phyloP scores from a whole-genome alignment of 495 filamentous ascomycete genomes.

The Neurospora sp. region DNA sequence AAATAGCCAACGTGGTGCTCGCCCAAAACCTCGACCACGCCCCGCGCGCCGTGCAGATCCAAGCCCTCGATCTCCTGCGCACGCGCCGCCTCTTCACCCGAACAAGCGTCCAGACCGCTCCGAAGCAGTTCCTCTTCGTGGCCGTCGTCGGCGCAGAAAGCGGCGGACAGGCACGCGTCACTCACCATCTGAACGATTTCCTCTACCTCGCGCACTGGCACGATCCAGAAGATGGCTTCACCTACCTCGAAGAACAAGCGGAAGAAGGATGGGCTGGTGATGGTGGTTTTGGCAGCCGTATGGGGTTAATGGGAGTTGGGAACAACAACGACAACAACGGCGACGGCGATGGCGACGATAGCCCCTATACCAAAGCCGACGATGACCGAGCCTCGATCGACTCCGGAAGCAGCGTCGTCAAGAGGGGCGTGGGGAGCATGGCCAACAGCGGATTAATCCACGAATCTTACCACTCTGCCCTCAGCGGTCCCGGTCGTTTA shows the following conservation, averaged over 20 bases:
- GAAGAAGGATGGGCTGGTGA: slow-evolving; percentile 9
- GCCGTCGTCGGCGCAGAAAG: slow-evolving; percentile 48
- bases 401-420: slow-evolving; percentile 25
- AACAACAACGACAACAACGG: slow-evolving; percentile 4
- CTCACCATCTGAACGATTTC: slow-evolving; percentile 61
- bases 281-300: background rate
- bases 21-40: slow-evolving; percentile 68
- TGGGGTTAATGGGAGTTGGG: background rate
- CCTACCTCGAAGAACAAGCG: slow-evolving; percentile 53
- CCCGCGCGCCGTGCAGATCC: slow-evolving; percentile 65
- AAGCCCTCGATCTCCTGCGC: slow-evolving; percentile 74
- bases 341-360: background rate
- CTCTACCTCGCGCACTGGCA: slow-evolving; percentile 88
- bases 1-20: slow-evolving; percentile 72
- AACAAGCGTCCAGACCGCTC: slow-evolving; percentile 59
- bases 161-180: slow-evolving; percentile 35
- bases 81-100: slow-evolving; percentile 66
- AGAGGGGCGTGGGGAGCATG: background rate
- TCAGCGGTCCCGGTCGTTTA: background rate
- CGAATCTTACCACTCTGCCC: background rate
- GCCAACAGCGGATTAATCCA: background rate
- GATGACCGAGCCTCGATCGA: slow-evolving; percentile 22
- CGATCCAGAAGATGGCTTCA: slow-evolving; percentile 59
- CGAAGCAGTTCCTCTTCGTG: slow-evolving; percentile 72
- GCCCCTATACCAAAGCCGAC: slow-evolving; percentile 1